Evolutionary conservation across 2,329 filamentous ascomycete genomes (phyloP), one percentile per base, ranked within the genome.

Genomic region (Microcyclospora tardicrescens): DNA sequence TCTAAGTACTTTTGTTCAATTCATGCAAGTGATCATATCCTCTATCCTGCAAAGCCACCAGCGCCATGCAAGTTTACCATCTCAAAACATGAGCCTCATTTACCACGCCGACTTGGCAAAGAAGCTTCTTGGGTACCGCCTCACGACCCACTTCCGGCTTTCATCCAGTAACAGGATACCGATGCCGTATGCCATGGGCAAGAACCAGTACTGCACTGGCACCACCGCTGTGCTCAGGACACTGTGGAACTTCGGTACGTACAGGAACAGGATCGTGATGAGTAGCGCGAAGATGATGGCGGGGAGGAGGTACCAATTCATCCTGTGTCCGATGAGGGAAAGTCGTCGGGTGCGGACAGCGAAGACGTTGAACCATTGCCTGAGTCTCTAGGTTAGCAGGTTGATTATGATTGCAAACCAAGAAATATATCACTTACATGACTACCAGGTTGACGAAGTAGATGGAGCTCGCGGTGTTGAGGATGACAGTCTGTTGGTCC

Each of bases 401-500:
- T 30, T 30, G 28, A 30, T 30, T 30, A 30, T 30, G 10, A n/a
- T 10, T 12, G 28, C 11, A 13, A 29, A 14, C 29, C 12, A 30
- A 19, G 16, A 12, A 27, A 36, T n/a, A n/a, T n/a, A n/a, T n/a
- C n/a, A 36, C 69, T 57, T 64, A 73, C 80, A 87, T 84, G 35
- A 87, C 77, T 2, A 89, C 82, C 15, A 89, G 64, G 42, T 79
- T 87, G 48, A 86, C 73, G 50, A 87, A 87, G 59, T 87, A 87
- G 43, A 89, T 78, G 12, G 77, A 81, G 29, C 73, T 79, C 0
- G 79, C 80, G 43, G 72, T 68, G 45, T 78, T 79, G 16, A 81
- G 61, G 44, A 73, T 68, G 19, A 63, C 57, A 0, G 61, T 62
- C 50, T 77, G 73, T 40, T 68, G 71, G 34, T 73, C 72, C 11